Evolutionary conservation across 805 yeast species (phyloP), one percentile per base, ranked within the genome.

Genomic region (Teunomyces panamensis): DNA sequence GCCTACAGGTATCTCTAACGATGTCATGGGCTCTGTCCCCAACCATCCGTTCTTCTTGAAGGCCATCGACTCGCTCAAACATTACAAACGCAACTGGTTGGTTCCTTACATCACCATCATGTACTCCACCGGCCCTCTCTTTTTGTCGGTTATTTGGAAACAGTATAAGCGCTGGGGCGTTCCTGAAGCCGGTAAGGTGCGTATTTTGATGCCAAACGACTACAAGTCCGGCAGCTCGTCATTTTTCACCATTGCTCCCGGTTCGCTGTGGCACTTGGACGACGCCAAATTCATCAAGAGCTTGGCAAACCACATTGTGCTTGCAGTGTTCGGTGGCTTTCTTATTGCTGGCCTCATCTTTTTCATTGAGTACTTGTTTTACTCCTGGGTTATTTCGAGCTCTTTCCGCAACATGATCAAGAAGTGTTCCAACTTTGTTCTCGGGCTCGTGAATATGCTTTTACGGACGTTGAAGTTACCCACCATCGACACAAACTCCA

Each of bases 1-100:
- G 4, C 97, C 97, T 24, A 86, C 96, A 0, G 97, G 97, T 45
- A 81, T 91, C 35, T 87, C 96, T 4, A 91, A 91, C 64, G 96
- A 90, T 63, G 90, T 90, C 11, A 87, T 91, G 96, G 96, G 96
- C 9, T 73, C 92, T 3, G 84, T 86, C 9, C 96, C 95, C 30
- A 73, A 76, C 43, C 97, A 91, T 65, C 96, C 96, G 3, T 88
- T 90, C 68, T 89, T 88, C 71, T 64, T 77, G 42, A 84, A 83
- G 59, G 86, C 78, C 13, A 77, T 89, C 50, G 85, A 84, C 51
- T 78, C 78, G 42, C 73, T 91, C 50, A 67, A 81, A 51, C 73
- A 67, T 44, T 82, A 89, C 59, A 75, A 78, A 55, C 63, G 69
- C 41, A 85, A 87, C 65, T 89, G 95, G 87, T 67, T 86, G 32